Evolutionary conservation across 257 asterid species (phyloP).

Genomic region (Capsicum rhomboideum): DNA sequence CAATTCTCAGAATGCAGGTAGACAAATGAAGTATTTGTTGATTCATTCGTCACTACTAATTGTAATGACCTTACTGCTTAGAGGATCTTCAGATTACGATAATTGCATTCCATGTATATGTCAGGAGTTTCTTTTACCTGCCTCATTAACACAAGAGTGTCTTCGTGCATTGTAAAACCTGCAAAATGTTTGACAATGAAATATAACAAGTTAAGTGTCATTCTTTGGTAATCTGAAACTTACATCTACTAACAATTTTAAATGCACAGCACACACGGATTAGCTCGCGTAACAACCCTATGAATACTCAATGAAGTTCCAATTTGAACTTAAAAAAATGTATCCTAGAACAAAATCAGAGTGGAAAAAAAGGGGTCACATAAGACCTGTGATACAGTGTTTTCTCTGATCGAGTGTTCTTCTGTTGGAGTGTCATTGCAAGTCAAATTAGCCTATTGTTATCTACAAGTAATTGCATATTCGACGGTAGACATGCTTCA

Average conservation of each 20-base stretch:
- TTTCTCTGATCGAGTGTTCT: background rate
- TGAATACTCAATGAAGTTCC: background rate
- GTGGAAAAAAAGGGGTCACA: background rate
- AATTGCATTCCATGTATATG: background rate
- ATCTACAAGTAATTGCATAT: background rate
- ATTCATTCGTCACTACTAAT: background rate
- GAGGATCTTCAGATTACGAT: background rate
- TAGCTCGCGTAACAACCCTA: background rate
- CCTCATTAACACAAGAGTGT: background rate
- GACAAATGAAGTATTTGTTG: constrained; percentile 1
- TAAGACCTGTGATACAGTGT: background rate
- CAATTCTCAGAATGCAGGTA: constrained; percentile 10
- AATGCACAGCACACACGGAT: background rate
- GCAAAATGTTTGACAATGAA: background rate
- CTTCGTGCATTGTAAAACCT: background rate
- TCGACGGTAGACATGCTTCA: background rate
- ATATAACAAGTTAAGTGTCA: background rate
- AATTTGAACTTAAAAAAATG: background rate
- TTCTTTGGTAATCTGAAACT: background rate
- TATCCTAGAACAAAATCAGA: background rate
- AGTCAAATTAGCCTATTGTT: too few species aligned
- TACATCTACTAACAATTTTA: background rate
- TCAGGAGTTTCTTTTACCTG: background rate
- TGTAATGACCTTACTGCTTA: background rate
- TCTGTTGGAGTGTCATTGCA: too few species aligned